Conservation (phyloP, 768 basidiomycete genomes). For the Xerocomellus intermedius region DNA sequence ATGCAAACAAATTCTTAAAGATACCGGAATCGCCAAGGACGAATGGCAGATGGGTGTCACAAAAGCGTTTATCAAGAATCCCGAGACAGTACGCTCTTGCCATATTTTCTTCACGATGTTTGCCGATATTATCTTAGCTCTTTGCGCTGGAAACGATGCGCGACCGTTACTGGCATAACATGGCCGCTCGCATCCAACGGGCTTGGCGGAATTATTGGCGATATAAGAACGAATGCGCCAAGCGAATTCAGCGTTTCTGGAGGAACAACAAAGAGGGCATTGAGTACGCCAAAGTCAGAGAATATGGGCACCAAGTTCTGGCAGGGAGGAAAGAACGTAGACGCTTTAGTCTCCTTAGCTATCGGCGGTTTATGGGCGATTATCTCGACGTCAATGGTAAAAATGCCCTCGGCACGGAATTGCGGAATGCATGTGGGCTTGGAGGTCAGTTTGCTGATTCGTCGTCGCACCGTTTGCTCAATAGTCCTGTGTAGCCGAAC, state of each 20-base stretch:
- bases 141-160: constrained; percentile 99
- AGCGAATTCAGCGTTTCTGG: constrained; percentile 97
- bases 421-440: constrained; percentile 70
- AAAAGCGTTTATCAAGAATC: constrained; percentile 99
- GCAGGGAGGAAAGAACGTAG: constrained; percentile 91
- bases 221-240: constrained; percentile 92
- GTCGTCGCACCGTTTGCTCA: neutral
- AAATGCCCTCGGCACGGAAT: constrained; percentile 70
- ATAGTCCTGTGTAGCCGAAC: constrained; percentile 51
- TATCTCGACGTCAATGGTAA: constrained; percentile 90
- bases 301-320: constrained; percentile 91
- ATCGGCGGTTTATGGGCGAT: constrained; percentile 93
- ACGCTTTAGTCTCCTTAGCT: constrained; percentile 89
- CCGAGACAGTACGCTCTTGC: constrained; percentile 74
- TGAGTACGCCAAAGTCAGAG: constrained; percentile 86
- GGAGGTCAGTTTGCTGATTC: constrained; percentile 50
- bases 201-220: constrained; percentile 96
- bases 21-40: constrained; percentile 93
- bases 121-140: constrained; percentile 49
- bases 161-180: constrained; percentile 99
- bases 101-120: neutral
- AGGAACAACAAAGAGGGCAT: constrained; percentile 95
- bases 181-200: constrained; percentile 95
- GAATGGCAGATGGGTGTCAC: constrained; percentile 99
- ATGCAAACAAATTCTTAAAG: constrained; percentile 88